Evolutionary conservation across 2,329 filamentous ascomycete species (phyloP).

Genomic region (Phymatotrichopsis omnivora): DNA sequence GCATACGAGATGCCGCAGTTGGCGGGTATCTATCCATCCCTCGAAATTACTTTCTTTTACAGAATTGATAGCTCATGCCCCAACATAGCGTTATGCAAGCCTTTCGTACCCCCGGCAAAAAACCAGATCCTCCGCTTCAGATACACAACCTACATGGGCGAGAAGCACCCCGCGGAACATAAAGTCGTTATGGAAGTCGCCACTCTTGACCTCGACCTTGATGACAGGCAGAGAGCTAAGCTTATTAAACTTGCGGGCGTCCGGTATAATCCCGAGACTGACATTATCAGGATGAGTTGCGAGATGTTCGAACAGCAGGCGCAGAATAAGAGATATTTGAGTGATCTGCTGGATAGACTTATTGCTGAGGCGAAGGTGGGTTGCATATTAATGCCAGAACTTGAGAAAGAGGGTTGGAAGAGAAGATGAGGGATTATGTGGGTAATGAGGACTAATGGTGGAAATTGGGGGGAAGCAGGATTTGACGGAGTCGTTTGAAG

Average conservation of each 20-base stretch:
- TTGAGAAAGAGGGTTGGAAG: too few species aligned
- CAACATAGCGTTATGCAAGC: slow-evolving; percentile 63
- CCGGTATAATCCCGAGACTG: slow-evolving; percentile 76
- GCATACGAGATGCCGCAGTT: slow-evolving; percentile 95
- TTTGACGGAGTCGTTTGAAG: slow-evolving; percentile 68
- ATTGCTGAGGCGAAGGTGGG: slow-evolving; percentile 61
- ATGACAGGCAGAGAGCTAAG: slow-evolving; percentile 59
- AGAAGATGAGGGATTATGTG: too few species aligned
- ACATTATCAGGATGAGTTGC: slow-evolving; percentile 78
- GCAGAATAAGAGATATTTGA: slow-evolving; percentile 94
- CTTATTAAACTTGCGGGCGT: slow-evolving; percentile 76
- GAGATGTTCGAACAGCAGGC: slow-evolving; percentile 81
- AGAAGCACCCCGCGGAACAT: slow-evolving; percentile 77
- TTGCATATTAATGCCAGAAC: too few species aligned
- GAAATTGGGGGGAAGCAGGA: slow-evolving; percentile 44
- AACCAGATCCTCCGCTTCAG: slow-evolving; percentile 77
- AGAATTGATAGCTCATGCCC: slow-evolving; percentile 14
- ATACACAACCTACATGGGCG: slow-evolving; percentile 94
- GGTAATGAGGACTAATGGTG: too few species aligned
- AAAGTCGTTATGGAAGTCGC: slow-evolving; percentile 93
- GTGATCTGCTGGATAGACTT: slow-evolving; percentile 63
- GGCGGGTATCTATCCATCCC: slow-evolving; percentile 53
- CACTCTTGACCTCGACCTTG: slow-evolving; percentile 57
- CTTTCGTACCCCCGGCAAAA: slow-evolving; percentile 60
- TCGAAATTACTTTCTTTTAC: slow-evolving; percentile 19